A percentile compares a stretch with the other conserved stretches of the same genome.
Conservation (phyloP, 139 green algal genomes). For the Spirogloea muscicola region DNA sequence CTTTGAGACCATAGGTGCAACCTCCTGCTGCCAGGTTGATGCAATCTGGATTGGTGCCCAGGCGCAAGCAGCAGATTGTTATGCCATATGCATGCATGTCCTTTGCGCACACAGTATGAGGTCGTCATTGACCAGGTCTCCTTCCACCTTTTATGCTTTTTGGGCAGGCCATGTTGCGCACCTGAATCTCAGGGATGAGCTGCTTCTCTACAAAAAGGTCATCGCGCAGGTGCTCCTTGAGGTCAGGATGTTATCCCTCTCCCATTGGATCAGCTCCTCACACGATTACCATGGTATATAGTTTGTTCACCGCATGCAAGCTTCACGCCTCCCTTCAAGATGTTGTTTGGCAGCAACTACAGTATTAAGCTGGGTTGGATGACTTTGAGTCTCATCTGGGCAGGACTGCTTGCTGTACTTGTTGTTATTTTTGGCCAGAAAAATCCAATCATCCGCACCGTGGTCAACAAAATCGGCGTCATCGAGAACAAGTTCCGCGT, state of each 20-base stretch:
- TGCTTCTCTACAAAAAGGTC: constrained; percentile 73
- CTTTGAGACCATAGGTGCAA: constrained; percentile 82
- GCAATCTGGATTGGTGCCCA: too few relatives aligned
- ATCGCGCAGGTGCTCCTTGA: constrained; percentile 82
- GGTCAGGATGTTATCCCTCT: constrained; percentile 1
- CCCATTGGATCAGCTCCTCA: too few relatives aligned
- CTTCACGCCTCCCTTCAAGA: too few relatives aligned
- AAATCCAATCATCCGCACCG: constrained; percentile 78
- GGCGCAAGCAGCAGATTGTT: background rate
- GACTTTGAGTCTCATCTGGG: too few relatives aligned
- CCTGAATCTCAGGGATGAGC: constrained; percentile 85
- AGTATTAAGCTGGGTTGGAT: too few relatives aligned
- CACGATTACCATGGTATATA: too few relatives aligned
- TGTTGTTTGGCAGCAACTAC: too few relatives aligned
- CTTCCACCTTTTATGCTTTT: background rate
- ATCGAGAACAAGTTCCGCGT: constrained; percentile 94
- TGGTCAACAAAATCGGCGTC: constrained; percentile 92
- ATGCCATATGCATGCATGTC: background rate
- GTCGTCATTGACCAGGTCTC: background rate
- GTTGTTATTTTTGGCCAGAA: too few relatives aligned
- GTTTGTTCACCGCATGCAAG: too few relatives aligned
- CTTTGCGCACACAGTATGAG: background rate
- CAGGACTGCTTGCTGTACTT: too few relatives aligned
- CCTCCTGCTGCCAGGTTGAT: background rate
- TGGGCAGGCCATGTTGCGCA: constrained; percentile 84